Evolutionary conservation across 306 rosid species (phyloP), one percentile per base, ranked within the genome.

Genomic region (Corylus americana): DNA sequence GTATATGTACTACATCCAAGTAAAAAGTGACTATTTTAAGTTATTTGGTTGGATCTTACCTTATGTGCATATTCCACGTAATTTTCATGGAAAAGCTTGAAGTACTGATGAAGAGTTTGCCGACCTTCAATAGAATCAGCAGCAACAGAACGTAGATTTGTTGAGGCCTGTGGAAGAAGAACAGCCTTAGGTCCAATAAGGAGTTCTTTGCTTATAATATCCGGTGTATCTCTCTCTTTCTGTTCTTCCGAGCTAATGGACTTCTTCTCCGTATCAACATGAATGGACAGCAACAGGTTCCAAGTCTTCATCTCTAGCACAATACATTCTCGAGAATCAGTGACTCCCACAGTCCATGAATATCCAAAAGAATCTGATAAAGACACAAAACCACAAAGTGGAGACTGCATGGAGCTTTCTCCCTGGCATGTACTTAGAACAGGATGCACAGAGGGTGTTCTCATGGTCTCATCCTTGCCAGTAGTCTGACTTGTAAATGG

Each of bases 41-140:
- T 57, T 70, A 55, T 61, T 67, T 66, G 45, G 77, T 48, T 8
- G 73, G 68, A 70, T 74, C 69, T 81, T 88, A 93, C 97, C 99
- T 93, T 91, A n/a, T 88, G 97, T 55, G 92, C 99, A 85, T 95
- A 91, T 78, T 93, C 99, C 79, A 92, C 99, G 64, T 93, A 96
- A 78, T 92, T 91, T 85, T 93, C 97, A 81, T 91, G 96, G 85
- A 93, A 96, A 81, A 93, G 89, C 87, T 89, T 93, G 97, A 90
- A 96, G 85, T 93, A 96, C 78, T 91, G 93, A 90, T 91, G 94
- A 76, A 96, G 88, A 81, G 88, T 89, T 67, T 94, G 87, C 79
- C 98, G 92, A 70, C 98, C 99, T 89, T 93, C 97, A 50, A 91
- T 90, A 55, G 98, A 96, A 87, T 96, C 99, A 74, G 94, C 93